A percentile compares a stretch with the other conserved stretches of the same genome.
Conservation (phyloP, 1,284 basidiomycete genomes). For the Xerocomus minutiporus region DNA sequence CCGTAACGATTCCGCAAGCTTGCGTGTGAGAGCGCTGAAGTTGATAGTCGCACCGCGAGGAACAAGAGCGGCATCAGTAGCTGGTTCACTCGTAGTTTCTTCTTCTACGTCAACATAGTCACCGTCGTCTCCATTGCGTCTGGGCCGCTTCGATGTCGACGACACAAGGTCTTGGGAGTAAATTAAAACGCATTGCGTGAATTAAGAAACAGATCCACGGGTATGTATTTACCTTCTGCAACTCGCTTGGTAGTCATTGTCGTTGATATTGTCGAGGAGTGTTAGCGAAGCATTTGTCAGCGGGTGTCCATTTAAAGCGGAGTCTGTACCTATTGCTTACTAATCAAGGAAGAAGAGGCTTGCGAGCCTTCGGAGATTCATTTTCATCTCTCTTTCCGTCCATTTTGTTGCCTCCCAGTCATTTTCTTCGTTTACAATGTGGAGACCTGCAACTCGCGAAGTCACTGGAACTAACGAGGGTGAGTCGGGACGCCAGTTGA, state of each 20-base stretch:
- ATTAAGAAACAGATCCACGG: neutral
- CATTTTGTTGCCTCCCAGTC: constrained; percentile 7
- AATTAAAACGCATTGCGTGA: neutral
- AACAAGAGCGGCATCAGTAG: constrained; percentile 52
- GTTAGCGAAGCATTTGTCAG: constrained; percentile 25
- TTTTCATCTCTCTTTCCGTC: constrained; percentile 27
- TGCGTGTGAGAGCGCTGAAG: constrained; percentile 73
- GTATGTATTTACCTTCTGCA: constrained; percentile 24
- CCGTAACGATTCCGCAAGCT: constrained; percentile 58
- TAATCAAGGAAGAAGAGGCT: constrained; percentile 10
- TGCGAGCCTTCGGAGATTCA: constrained; percentile 32
- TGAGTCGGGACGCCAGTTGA: constrained; percentile 32
- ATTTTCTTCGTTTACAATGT: constrained; percentile 53
- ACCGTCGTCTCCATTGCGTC: constrained; percentile 44
- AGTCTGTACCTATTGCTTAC: constrained; percentile 23
- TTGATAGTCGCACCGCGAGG: constrained; percentile 75
- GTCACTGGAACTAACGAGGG: constrained; percentile 83
- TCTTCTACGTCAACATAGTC: constrained; percentile 56
- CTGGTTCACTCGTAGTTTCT: constrained; percentile 46
- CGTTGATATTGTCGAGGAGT: neutral
- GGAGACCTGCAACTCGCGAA: constrained; percentile 81
- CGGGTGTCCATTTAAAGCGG: constrained; percentile 31
- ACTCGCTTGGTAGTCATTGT: constrained; percentile 28
- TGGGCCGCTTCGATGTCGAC: constrained; percentile 45
- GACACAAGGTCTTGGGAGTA: constrained; percentile 20